Base-by-base conservation (phyloP, 2,329 filamentous ascomycete species). In the Pseudocercospora macadamiae region DNA sequence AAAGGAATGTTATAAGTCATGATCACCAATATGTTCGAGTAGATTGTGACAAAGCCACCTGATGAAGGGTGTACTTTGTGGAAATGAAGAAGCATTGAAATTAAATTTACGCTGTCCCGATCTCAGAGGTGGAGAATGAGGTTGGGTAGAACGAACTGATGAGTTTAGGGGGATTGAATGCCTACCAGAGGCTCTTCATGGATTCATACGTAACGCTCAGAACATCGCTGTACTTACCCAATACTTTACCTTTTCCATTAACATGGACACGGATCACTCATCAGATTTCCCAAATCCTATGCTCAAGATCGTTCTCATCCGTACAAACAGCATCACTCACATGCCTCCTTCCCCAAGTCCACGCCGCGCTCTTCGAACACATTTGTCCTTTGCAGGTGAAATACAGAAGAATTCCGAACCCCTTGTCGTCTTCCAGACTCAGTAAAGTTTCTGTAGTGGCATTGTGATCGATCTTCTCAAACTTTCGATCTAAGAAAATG, bases 331-430 rank as follows among this genome's bases (percentile, higher is more conserved):
- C 48, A 21, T 51, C 28, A 16, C 28, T 34, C 4, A 34, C 48
- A 34, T 9, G 36, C 10, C 28, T 34, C 28, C 48, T 51, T 28
- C 36, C 48, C 21, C 19, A 51, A 3, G n/a, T 10, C 12, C 18
- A 26, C n/a, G n/a, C n/a, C n/a, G n/a, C n/a, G 21, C 34, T 8
- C 4, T 21, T 14, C 39, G 26, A 18, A 2, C 6, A 19, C 37
- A 52, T 55, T 18, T 49, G 16, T 28, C 5, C 12, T 10, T 7
- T 3, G 18, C 62, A 64, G 19, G n/a, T 10, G 12, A 64, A 60
- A 2, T 36, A 54, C 5, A 64, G 39, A 39, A 60, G 58, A 5
- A 64, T 18, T 21, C 60, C 62, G 60, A 57, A 62, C 14, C 49
- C 47, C 5, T 14, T n/a, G 25, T 18, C n/a, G 4, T 64, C 62